A percentile compares a stretch with the other conserved stretches of the same genome.
These are phyloP conservation scores for Begonia loranthoides DNA, from an alignment of 306 rosid genomes.

Conservation along the genomic window DNA sequence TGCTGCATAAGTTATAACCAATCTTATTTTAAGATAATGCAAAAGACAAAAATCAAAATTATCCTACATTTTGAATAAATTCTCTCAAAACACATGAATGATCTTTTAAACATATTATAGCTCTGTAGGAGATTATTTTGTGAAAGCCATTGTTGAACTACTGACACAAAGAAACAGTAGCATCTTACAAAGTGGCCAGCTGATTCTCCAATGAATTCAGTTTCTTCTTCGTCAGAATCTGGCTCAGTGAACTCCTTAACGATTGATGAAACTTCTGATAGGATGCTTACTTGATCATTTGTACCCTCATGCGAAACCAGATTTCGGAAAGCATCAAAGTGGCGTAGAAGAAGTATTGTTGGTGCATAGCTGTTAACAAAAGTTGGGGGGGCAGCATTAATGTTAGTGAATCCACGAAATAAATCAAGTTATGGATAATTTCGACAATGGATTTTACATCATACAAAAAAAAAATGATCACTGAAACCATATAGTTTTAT, in stretches of 20 bases:
- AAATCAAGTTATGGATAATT: too few species aligned
- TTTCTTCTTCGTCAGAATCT: conserved; percentile 36
- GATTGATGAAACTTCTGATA: conserved; percentile 71
- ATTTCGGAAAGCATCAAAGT: conserved; percentile 80
- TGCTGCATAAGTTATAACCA: conserved; percentile 17
- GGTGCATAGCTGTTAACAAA: conserved; percentile 62
- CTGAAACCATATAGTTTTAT: too few species aligned
- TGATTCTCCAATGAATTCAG: conserved; percentile 24
- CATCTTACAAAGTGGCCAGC: conserved; percentile 51
- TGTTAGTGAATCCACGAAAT: too few species aligned
- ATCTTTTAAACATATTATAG: background rate
- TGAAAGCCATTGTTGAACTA: too few species aligned
- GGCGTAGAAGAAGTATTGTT: conserved; percentile 78
- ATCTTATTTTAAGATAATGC: background rate
- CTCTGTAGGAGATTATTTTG: too few species aligned
- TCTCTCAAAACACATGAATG: background rate
- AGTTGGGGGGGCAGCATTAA: too few species aligned
- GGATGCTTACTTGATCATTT: conserved; percentile 59
- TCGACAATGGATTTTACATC: too few species aligned
- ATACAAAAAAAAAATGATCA: too few species aligned
- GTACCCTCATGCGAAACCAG: conserved; percentile 38
- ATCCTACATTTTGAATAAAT: background rate
- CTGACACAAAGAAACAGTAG: conserved; percentile 9
- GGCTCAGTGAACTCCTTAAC: conserved; percentile 74
- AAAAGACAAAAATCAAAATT: background rate